Conservation (phyloP, 805 yeast species). For the Pichia paraexigua region DNA sequence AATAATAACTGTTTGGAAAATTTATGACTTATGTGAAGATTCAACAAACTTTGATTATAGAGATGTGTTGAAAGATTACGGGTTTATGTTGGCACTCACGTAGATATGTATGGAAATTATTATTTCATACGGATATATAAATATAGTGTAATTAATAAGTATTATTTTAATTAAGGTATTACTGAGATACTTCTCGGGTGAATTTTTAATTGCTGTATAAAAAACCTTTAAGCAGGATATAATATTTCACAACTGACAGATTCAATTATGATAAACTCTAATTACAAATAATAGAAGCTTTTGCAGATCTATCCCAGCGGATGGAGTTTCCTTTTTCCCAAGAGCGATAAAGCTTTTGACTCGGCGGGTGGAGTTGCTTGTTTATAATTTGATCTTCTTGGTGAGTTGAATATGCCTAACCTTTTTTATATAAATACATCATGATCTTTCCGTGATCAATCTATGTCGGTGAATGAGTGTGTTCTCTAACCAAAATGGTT, state of each 20-base stretch:
- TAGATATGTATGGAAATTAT: constrained; percentile 1
- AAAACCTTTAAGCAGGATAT: too few species aligned
- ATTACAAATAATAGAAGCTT: too few species aligned
- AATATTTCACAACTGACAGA: too few species aligned
- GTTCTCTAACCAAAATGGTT: not conserved
- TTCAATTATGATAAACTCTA: too few species aligned
- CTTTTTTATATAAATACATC: not conserved
- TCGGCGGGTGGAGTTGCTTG: not conserved
- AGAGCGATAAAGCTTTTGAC: not conserved
- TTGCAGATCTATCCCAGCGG: not conserved
- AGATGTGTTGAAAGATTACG: constrained; percentile 19
- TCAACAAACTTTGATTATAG: constrained; percentile 22
- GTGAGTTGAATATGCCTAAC: too few species aligned
- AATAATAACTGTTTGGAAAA: constrained; percentile 25
- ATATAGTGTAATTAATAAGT: not conserved
- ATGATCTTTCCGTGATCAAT: not conserved
- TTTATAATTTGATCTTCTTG: too few species aligned
- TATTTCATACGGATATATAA: too few species aligned
- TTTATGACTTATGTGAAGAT: constrained; percentile 16
- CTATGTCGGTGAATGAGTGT: too few species aligned
- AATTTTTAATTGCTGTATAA: too few species aligned
- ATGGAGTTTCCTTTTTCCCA: not conserved
- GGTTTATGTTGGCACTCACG: constrained; percentile 22
- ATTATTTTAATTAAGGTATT: too few species aligned
- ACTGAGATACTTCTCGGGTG: too few species aligned